Evolutionary conservation across 352 stramenopile species (phyloP), one percentile per base, ranked within the genome.

Genomic region (Pythium volutum): DNA sequence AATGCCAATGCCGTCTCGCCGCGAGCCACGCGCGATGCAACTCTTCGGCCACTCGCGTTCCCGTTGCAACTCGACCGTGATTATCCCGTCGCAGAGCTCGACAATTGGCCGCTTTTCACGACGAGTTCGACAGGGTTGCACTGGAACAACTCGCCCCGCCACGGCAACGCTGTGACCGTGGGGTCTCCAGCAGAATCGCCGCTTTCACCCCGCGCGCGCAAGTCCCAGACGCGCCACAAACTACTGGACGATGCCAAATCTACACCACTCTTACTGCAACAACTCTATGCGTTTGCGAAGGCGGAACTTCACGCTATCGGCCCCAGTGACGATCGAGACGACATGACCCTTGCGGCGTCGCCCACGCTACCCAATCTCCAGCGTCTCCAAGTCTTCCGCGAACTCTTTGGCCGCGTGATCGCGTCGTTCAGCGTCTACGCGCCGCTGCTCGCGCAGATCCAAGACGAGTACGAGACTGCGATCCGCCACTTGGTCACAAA

Each of bases 381-480:
- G 33, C 69, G 82, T 0, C 69, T 91, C 2, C 76, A 87, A 29
- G 69, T 89, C 3, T 88, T 84, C 48, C 75, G 78, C 4, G 56
- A 79, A 48, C 58, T 77, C 2, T 84, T 91, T 12, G 45, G 74
- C 33, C 70, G 71, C 14, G 41, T 89, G 0, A 88, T 89, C 22
- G 70, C 71, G 12, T 65, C 71, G 20, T 91, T 91, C 58, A 88
- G 53, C 15, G 76, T 88, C 22, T 91, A 89, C 47, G 71, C 79
- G 11, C 79, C 79, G 1, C 48, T 89, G n/a, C 45, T 92, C 29
- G 56, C 75, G n/a, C 68, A 73, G 20, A 80, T 92, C 53, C 73
- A 86, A 31, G 66, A 78, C 50, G 83, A 89, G 23, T 90, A 92
- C 51, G 83, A 92, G 47, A 42, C 51, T 5, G 69, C 70, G 18